A percentile compares a stretch with the other conserved stretches of the same genome.
Evolutionary conservation across 805 yeast genomes (phyloP).

Genomic region (Starmerella bacillaris): DNA sequence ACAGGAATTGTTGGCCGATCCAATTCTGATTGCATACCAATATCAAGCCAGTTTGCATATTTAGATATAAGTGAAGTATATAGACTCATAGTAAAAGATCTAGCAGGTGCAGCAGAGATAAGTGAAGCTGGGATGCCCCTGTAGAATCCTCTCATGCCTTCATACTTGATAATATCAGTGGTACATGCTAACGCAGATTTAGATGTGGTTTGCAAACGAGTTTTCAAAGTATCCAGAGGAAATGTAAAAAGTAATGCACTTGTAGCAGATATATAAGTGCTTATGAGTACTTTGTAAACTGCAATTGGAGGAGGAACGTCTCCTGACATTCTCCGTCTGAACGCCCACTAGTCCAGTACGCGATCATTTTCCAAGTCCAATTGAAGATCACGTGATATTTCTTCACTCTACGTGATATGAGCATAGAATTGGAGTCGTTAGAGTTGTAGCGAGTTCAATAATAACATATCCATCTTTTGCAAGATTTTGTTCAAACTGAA

Average conservation of each 20-base stretch:
- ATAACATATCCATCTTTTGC: no score
- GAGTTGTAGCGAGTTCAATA: no score
- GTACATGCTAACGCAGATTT: conserved; percentile 41
- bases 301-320: no score
- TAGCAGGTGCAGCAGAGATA: conserved; percentile 32
- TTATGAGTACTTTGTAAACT: conserved; percentile 12
- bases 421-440: no score
- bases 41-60: conserved; percentile 9
- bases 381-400: no score
- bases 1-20: conserved; percentile 15
- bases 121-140: conserved; percentile 64
- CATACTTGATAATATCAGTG: conserved; percentile 34
- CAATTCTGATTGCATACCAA: conserved; percentile 7
- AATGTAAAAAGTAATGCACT: conserved; percentile 37
- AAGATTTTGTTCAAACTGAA: no score
- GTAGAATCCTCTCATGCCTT: conserved; percentile 54
- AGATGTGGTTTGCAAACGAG: conserved; percentile 65
- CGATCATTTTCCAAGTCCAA: no score
- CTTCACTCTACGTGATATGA: no score
- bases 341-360: no score
- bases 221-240: conserved; percentile 74
- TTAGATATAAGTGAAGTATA: conserved; percentile 13
- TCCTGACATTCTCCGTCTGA: no score
- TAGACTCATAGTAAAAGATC: conserved; percentile 18
- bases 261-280: conserved; percentile 16